phyloP scores from a whole-genome alignment of 1,284 basidiomycete species.

The Papiliotrema laurentii region DNA sequence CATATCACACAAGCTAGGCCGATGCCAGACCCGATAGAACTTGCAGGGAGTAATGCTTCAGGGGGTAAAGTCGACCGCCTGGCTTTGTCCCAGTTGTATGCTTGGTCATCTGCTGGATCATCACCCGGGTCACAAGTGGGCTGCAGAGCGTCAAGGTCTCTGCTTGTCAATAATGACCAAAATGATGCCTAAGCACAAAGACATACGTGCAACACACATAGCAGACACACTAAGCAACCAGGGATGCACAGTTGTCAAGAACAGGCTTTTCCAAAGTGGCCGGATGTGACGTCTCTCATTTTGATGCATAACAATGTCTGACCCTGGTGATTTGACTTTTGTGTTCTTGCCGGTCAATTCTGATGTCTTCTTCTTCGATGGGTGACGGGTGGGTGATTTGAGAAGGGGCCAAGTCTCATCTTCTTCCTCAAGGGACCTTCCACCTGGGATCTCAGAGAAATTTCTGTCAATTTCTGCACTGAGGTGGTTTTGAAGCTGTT shows the following conservation, averaged over 20 bases:
- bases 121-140: constrained; percentile 12
- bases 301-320: constrained; percentile 3
- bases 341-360: constrained; percentile 1
- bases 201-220: not conserved
- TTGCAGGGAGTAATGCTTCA: not conserved
- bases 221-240: not conserved
- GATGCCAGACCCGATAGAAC: constrained; percentile 11
- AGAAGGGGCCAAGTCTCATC: no score
- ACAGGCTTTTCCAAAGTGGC: constrained; percentile 54
- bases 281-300: constrained; percentile 51
- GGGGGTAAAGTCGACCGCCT: not conserved
- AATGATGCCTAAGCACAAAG: no score
- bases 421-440: no score
- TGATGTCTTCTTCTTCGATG: no score
- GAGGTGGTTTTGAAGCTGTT: no score
- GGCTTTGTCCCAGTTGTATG: constrained; percentile 6
- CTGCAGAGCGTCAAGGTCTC: constrained; percentile 9
- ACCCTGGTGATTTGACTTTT: constrained; percentile 12
- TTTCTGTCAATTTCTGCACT: no score
- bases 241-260: not conserved
- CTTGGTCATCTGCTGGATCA: constrained; percentile 8
- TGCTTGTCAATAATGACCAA: constrained; percentile 4
- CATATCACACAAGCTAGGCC: constrained; percentile 11
- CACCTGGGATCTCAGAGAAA: no score
- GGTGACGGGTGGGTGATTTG: no score